Conservation (phyloP, 345 rosid genomes). For the Isatis tinctoria region DNA sequence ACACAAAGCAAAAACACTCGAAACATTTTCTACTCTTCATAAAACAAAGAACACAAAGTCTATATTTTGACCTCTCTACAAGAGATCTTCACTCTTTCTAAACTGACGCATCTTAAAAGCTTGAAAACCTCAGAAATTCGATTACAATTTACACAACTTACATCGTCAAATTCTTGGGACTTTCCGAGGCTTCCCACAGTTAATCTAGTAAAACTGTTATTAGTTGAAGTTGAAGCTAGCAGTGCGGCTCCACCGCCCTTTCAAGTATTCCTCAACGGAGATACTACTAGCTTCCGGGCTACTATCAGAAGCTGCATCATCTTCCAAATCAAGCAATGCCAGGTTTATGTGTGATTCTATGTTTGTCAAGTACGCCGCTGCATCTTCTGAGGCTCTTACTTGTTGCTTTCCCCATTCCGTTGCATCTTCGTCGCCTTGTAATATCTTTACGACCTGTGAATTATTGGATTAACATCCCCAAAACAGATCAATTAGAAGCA, state of each 20-base stretch:
- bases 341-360: slow-evolving; percentile 81
- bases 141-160: slow-evolving; percentile 32
- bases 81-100: slow-evolving; percentile 21
- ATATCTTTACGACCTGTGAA: slow-evolving; percentile 67
- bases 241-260: slow-evolving; percentile 76
- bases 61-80: slow-evolving; percentile 12
- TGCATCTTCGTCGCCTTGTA: slow-evolving; percentile 75
- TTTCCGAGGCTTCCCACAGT: background rate
- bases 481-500: background rate
- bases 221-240: slow-evolving; percentile 58
- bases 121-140: slow-evolving; percentile 10
- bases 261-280: slow-evolving; percentile 69
- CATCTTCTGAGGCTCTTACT: slow-evolving; percentile 52
- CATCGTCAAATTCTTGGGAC: background rate
- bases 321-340: slow-evolving; percentile 75
- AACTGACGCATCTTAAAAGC: background rate
- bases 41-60: slow-evolving; percentile 3
- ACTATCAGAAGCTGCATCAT: slow-evolving; percentile 57
- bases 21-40: background rate
- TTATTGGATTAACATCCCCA: background rate
- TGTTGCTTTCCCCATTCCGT: slow-evolving; percentile 60
- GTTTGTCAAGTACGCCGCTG: slow-evolving; percentile 43
- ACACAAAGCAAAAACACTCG: background rate
- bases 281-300: slow-evolving; percentile 51
- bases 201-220: slow-evolving; percentile 23